A percentile compares a stretch with the other conserved stretches of the same genome.
Evolutionary conservation across 345 rosid genomes (phyloP).

Genomic region (Arabis alpina): DNA sequence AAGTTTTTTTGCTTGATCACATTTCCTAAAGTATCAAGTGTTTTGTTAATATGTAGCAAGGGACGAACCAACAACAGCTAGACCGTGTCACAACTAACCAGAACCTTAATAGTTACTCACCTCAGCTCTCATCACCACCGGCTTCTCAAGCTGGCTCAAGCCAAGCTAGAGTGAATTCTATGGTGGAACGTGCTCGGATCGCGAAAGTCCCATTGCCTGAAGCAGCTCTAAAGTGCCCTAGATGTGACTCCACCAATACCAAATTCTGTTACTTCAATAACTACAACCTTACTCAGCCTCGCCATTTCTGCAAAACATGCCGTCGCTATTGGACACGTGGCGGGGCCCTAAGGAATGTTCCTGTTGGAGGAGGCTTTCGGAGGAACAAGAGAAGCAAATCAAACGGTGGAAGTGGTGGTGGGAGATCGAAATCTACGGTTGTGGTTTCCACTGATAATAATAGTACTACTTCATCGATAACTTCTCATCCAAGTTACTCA

Average conservation of each 20-base stretch:
- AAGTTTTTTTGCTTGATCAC: slow-evolving; percentile 18
- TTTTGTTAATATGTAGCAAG: slow-evolving; percentile 40
- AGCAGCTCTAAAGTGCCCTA: slow-evolving; percentile 68
- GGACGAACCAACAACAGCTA: slow-evolving; percentile 33
- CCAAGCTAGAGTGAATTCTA: slow-evolving; percentile 62
- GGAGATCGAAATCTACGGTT: slow-evolving; percentile 37
- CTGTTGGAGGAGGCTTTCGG: slow-evolving; percentile 86
- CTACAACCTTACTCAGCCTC: slow-evolving; percentile 82
- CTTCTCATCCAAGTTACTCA: slow-evolving; percentile 44
- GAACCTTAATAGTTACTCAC: slow-evolving; percentile 34
- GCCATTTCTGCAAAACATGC: slow-evolving; percentile 86
- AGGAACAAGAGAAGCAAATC: slow-evolving; percentile 74
- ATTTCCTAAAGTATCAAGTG: background rate
- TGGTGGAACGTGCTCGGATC: slow-evolving; percentile 71
- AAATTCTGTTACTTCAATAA: slow-evolving; percentile 88
- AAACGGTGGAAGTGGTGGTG: slow-evolving; percentile 15
- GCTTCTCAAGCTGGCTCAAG: slow-evolving; percentile 39
- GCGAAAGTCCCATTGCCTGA: slow-evolving; percentile 75
- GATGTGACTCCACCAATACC: slow-evolving; percentile 84
- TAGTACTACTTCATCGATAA: slow-evolving; percentile 22
- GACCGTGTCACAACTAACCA: slow-evolving; percentile 32
- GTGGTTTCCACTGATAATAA: slow-evolving; percentile 34
- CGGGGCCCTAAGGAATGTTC: slow-evolving; percentile 77
- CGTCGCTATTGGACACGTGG: slow-evolving; percentile 92
- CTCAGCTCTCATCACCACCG: slow-evolving; percentile 35